phyloP scores from a whole-genome alignment of 108 stramenopile genomes.

The Aurantiochytrium sp. region DNA sequence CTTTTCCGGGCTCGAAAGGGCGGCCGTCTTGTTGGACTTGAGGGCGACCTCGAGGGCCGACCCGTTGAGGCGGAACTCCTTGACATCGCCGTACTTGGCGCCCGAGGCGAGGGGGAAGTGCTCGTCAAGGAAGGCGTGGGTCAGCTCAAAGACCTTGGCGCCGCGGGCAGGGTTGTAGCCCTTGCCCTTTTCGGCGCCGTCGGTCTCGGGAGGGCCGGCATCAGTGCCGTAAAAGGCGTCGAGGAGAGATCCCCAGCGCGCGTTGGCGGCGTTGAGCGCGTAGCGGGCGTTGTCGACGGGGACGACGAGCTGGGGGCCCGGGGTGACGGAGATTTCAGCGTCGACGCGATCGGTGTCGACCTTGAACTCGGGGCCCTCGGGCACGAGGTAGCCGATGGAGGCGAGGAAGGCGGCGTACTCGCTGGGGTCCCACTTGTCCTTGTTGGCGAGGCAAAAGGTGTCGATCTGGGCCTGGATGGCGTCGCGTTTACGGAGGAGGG shows the following conservation, averaged over 20 bases:
- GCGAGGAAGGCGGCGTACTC: constrained; percentile 15
- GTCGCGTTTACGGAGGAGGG: neutral
- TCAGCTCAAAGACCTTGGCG: neutral
- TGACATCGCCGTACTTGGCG: neutral
- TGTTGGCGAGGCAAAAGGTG: neutral
- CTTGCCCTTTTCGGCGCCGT: neutral
- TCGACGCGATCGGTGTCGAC: neutral
- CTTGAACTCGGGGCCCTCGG: neutral
- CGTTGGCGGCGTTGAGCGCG: constrained; percentile 35
- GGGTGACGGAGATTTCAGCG: constrained; percentile 5
- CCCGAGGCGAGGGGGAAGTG: neutral
- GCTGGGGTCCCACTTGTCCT: neutral
- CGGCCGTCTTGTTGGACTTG: neutral
- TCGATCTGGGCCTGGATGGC: constrained; percentile 16
- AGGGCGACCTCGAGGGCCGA: neutral
- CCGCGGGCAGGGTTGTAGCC: constrained; percentile 19
- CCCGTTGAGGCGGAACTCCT: neutral
- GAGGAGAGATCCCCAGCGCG: constrained; percentile 20
- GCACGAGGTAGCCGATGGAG: constrained; percentile 17
- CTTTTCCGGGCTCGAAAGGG: neutral
- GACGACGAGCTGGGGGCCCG: constrained; percentile 23
- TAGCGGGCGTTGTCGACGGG: constrained; percentile 24
- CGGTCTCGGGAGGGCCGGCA: neutral
- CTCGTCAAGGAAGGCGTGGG: constrained; percentile 1
- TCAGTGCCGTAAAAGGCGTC: constrained; percentile 27